Evolutionary conservation across 1,139 yeast genomes (phyloP), one percentile per base, ranked within the genome.

Genomic region (Lodderomyces elongisporus): DNA sequence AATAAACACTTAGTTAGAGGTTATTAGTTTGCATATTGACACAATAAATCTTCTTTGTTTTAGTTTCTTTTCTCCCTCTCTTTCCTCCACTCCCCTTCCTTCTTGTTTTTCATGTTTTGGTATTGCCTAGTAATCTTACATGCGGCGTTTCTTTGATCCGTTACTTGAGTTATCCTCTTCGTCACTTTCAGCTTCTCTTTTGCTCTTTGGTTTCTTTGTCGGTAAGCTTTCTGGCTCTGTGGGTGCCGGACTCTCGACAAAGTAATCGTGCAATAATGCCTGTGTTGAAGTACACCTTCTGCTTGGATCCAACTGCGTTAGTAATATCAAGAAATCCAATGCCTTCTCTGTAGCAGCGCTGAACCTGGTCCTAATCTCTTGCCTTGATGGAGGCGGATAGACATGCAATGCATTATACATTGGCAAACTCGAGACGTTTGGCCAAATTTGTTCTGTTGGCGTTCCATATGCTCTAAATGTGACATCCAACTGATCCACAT

Each of bases 401-500:
- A 80, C 71, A 29, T 74, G 72, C 41, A 84, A 61, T 9, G 84
- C 75, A 46, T 80, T 78, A 53, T 85, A 91, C 25, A 78, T 66
- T 0, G 95, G 93, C 35, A 91, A 67, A 38, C 76, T 69, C 1
- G 89, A 75, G 1, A 91, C 93, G 32, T 88, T 87, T 0, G 96
- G 95, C 99, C 99, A 91, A 2, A 68, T 78, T 28, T 73, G 79
- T 46, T 89, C 96, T 0, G 95, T 85, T 3, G 99, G 98, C 0
- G 98, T 88, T 0, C 99, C 99, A 42, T 89, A 62, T 0, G 98
- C 98, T 48, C 88, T 75, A 52, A 91, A 89, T 0, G 97, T 91
- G 9, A 88, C 84, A 37, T 83, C 94, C 27, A 89, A 62, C 54
- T 91, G 99, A 49, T 89, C 95, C 1, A 78, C 60, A 55, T 91